Percentiles rank a stretch among this genome's conserved stretches.
Evolutionary conservation across 345 rosid species (phyloP).

Genomic region (Eucalyptus curtisii): DNA sequence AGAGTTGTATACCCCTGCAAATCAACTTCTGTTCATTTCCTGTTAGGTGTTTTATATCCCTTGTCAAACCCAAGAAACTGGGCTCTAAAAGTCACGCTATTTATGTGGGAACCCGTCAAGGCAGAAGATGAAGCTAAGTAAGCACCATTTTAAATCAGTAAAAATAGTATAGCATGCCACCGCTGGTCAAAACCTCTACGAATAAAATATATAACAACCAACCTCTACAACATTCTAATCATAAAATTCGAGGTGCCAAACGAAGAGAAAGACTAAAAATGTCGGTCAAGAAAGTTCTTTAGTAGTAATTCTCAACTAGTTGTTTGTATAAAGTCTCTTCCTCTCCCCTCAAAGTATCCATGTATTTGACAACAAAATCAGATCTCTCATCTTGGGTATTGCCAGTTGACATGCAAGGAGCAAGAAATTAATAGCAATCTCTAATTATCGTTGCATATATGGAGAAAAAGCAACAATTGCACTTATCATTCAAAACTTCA

Average conservation of each 20-base stretch:
- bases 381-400: background rate
- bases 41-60: slow-evolving; percentile 29
- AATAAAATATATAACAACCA: background rate
- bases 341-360: background rate
- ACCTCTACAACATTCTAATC: background rate
- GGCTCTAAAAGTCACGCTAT: background rate
- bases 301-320: background rate
- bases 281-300: background rate
- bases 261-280: background rate
- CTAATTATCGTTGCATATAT: background rate
- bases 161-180: background rate
- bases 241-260: background rate
- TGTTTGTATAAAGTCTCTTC: background rate
- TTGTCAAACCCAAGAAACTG: slow-evolving; percentile 24
- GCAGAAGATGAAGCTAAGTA: background rate
- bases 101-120: background rate
- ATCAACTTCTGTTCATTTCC: slow-evolving; percentile 52
- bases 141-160: background rate
- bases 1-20: slow-evolving; percentile 46
- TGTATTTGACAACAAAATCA: background rate
- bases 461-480: background rate
- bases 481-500: background rate
- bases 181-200: background rate
- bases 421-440: background rate
- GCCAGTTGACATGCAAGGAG: background rate